phyloP scores from a whole-genome alignment of 495 filamentous ascomycete species.

The Darksidea phi region DNA sequence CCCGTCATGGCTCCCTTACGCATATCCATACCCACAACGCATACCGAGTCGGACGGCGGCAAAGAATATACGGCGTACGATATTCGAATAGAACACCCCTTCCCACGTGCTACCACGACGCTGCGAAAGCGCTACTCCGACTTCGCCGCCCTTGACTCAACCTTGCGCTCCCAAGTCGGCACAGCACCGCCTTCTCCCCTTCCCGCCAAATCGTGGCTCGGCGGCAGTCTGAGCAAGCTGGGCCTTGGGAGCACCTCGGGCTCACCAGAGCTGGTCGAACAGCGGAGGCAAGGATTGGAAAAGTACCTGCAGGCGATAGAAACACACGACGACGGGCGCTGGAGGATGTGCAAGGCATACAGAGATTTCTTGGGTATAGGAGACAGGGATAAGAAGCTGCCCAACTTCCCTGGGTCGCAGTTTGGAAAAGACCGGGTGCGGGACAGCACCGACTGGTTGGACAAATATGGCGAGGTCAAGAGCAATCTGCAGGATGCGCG shows the following conservation, averaged over 20 bases:
- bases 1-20: conserved; percentile 26
- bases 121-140: conserved; percentile 94
- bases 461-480: conserved; percentile 82
- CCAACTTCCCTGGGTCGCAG: conserved; percentile 45
- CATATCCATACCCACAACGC: conserved; percentile 29
- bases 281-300: conserved; percentile 73
- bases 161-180: conserved; percentile 64
- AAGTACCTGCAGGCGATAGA: conserved; percentile 80
- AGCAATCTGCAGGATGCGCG: conserved; percentile 76
- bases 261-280: conserved; percentile 74
- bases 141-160: conserved; percentile 73
- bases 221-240: conserved; percentile 28
- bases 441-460: conserved; percentile 83
- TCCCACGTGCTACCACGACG: conserved; percentile 69
- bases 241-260: conserved; percentile 58
- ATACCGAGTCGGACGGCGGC: conserved; percentile 62
- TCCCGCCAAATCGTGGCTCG: conserved; percentile 74
- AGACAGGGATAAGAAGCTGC: conserved; percentile 47
- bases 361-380: conserved; percentile 77
- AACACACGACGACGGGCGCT: conserved; percentile 68
- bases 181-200: conserved; percentile 63
- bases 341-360: conserved; percentile 84
- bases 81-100: conserved; percentile 81
- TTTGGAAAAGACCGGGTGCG: conserved; percentile 41
- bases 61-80: conserved; percentile 91